A percentile compares a stretch with the other conserved stretches of the same genome.
Conservation (phyloP, 371 early-diverging fungal genomes). For the Rhizopus sp. region DNA sequence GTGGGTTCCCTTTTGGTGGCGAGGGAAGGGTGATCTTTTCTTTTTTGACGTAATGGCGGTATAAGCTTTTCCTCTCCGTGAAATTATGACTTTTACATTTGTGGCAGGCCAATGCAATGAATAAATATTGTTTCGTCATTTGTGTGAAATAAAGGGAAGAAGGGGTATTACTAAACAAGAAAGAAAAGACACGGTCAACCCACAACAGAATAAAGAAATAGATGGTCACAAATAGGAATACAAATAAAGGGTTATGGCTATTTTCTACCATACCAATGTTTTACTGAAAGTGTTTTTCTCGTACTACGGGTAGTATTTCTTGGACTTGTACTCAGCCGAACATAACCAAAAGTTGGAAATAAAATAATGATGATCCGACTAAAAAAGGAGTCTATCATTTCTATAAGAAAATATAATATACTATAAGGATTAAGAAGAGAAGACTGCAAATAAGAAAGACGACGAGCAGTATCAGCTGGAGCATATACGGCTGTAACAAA, state of each 20-base stretch:
- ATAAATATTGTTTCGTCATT: conserved; percentile 8
- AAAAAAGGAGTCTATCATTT: too few species aligned
- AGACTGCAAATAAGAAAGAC: conserved; percentile 1
- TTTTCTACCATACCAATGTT: background rate
- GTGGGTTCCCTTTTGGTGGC: conserved; percentile 11
- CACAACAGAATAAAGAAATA: background rate
- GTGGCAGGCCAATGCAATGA: conserved; percentile 13
- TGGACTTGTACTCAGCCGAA: too few species aligned
- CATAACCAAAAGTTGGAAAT: too few species aligned
- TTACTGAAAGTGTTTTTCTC: conserved; percentile 3
- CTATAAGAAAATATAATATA: too few species aligned
- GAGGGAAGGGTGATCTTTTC: conserved; percentile 6
- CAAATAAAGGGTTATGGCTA: background rate
- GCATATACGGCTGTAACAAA: conserved; percentile 6
- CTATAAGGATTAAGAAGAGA: background rate
- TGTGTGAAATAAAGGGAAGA: conserved; percentile 11
- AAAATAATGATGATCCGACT: too few species aligned
- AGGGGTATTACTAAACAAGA: conserved; percentile 2
- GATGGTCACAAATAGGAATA: conserved; percentile 1
- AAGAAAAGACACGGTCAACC: conserved; percentile 6
- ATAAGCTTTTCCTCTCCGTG: conserved; percentile 7
- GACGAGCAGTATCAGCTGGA: conserved; percentile 1
- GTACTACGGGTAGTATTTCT: too few species aligned
- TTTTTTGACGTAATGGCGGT: conserved; percentile 10
- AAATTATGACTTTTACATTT: conserved; percentile 9